phyloP scores from a whole-genome alignment of 345 rosid species.

The Arabidopsis arenosa region DNA sequence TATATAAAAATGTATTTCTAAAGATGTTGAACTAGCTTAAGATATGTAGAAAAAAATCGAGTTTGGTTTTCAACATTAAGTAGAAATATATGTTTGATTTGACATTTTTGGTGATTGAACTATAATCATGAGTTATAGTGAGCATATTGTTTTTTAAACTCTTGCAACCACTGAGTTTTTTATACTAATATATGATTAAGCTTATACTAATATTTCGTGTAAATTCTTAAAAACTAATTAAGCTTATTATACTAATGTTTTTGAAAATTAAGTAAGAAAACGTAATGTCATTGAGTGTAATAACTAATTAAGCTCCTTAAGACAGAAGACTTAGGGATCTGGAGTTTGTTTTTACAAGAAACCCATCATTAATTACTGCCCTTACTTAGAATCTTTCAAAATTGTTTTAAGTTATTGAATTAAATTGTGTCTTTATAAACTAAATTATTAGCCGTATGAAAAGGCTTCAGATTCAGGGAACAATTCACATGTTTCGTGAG shows the following conservation, averaged over 20 bases:
- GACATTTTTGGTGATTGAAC: too few species aligned
- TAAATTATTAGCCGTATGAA: slow-evolving; percentile 33
- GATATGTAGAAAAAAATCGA: too few species aligned
- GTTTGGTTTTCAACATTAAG: too few species aligned
- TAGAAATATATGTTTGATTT: too few species aligned
- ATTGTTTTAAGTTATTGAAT: not conserved
- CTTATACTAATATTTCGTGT: too few species aligned
- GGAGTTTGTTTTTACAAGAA: slow-evolving; percentile 42
- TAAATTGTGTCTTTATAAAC: not conserved
- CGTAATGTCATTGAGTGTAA: slow-evolving; percentile 39
- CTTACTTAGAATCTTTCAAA: slow-evolving; percentile 29
- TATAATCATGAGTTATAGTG: too few species aligned
- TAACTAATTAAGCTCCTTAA: slow-evolving; percentile 40
- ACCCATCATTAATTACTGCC: slow-evolving; percentile 39
- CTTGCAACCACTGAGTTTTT: too few species aligned
- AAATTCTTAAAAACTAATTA: too few species aligned
- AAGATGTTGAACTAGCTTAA: too few species aligned
- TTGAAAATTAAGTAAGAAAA: slow-evolving; percentile 22
- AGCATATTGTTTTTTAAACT: too few species aligned
- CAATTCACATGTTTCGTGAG: slow-evolving; percentile 43
- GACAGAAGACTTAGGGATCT: slow-evolving; percentile 45
- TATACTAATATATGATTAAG: too few species aligned
- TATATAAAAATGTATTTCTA: too few species aligned
- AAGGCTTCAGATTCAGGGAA: slow-evolving; percentile 43
- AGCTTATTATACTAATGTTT: not conserved